Evolutionary conservation across 139 green algal species (phyloP).

Genomic region (Ettlia oleoabundans): DNA sequence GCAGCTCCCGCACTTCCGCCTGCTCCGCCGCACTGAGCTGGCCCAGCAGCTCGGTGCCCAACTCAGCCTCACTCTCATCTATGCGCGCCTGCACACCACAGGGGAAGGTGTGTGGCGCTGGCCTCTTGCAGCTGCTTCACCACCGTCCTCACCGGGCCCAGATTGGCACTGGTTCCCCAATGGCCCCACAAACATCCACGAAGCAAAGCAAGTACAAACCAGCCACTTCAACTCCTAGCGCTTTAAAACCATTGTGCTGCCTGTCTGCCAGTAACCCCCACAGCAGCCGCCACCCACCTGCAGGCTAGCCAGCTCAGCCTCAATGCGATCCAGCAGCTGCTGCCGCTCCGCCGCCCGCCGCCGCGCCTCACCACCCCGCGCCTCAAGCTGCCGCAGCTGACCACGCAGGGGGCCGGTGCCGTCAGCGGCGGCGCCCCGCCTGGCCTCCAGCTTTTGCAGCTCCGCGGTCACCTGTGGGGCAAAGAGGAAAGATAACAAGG

Average conservation of each 20-base stretch:
- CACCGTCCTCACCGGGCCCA: too few relatives aligned
- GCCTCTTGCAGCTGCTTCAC: too few relatives aligned
- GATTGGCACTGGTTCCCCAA: too few relatives aligned
- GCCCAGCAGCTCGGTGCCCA: slow-evolving; percentile 63
- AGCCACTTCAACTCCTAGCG: too few relatives aligned
- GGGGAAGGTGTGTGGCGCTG: too few relatives aligned
- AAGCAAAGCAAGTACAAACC: too few relatives aligned
- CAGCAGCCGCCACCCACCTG: background rate
- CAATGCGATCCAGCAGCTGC: slow-evolving; percentile 10
- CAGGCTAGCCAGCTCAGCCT: slow-evolving; percentile 13
- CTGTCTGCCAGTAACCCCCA: too few relatives aligned
- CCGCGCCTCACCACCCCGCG: slow-evolving; percentile 12
- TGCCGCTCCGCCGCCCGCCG: background rate
- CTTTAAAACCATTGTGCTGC: too few relatives aligned
- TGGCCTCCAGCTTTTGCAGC: slow-evolving; percentile 39
- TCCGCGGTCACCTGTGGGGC: too few relatives aligned
- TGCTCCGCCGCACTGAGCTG: slow-evolving; percentile 72
- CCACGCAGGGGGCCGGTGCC: slow-evolving; percentile 14
- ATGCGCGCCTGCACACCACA: background rate
- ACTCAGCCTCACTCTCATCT: slow-evolving; percentile 38
- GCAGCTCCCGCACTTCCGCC: slow-evolving; percentile 64
- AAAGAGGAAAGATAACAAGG: too few relatives aligned
- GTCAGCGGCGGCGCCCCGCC: slow-evolving; percentile 29
- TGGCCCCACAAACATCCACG: too few relatives aligned
- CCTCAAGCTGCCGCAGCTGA: slow-evolving; percentile 41